phyloP scores from a whole-genome alignment of 495 filamentous ascomycete genomes.

The Massariosphaeria phaeospora region DNA sequence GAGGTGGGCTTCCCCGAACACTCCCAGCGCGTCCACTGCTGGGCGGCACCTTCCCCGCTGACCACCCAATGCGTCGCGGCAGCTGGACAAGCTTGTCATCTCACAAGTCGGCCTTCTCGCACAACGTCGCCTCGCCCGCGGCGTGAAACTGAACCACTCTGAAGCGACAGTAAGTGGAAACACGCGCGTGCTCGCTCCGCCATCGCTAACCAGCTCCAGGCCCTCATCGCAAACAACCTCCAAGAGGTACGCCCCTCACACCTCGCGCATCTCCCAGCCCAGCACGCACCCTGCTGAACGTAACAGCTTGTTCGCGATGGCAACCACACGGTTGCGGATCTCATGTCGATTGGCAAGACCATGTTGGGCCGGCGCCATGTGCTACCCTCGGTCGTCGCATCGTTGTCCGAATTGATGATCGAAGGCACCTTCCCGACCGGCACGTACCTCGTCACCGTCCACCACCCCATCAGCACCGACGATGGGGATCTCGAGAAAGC shows the following conservation, averaged over 20 bases:
- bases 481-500: slow-evolving; percentile 83
- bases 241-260: slow-evolving; percentile 61
- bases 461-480: slow-evolving; percentile 80
- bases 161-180: slow-evolving; percentile 69
- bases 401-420: slow-evolving; percentile 79
- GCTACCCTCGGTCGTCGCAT: slow-evolving; percentile 69
- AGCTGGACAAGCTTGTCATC: slow-evolving; percentile 96
- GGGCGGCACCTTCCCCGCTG: slow-evolving; percentile 7
- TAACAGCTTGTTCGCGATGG: slow-evolving; percentile 89
- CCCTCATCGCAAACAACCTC: slow-evolving; percentile 81
- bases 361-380: slow-evolving; percentile 96
- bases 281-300: slow-evolving; percentile 3
- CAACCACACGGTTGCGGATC: slow-evolving; percentile 80
- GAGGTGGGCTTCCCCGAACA: slow-evolving; percentile 23
- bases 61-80: slow-evolving; percentile 11
- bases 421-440: slow-evolving; percentile 90
- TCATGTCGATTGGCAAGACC: slow-evolving; percentile 85
- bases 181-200: background rate
- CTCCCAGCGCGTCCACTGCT: background rate
- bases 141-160: slow-evolving; percentile 82
- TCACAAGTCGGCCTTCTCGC: slow-evolving; percentile 85
- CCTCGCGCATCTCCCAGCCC: background rate
- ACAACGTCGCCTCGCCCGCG: slow-evolving; percentile 82
- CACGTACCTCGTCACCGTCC: slow-evolving; percentile 92
- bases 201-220: slow-evolving; percentile 48